phyloP scores from a whole-genome alignment of 805 yeast species.

The Suhomyces xylopsoci region DNA sequence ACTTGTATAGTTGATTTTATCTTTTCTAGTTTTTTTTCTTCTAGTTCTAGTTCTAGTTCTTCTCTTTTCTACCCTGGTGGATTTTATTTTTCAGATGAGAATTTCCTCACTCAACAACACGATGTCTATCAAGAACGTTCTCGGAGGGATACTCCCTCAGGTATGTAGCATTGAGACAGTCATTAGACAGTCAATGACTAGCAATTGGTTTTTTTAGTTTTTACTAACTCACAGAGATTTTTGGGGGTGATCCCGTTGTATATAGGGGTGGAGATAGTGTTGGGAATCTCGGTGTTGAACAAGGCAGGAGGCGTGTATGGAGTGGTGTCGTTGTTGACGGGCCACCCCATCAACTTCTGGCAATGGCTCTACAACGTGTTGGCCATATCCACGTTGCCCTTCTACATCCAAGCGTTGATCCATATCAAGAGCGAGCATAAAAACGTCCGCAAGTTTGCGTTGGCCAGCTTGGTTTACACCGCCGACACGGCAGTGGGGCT shows the following conservation, averaged over 20 bases:
- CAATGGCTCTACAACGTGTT: conserved; percentile 79
- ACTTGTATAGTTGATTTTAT: no score
- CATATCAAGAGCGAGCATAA: conserved; percentile 42
- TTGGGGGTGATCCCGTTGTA: conserved; percentile 74
- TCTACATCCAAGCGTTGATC: conserved; percentile 59
- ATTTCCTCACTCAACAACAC: not conserved
- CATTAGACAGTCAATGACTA: no score
- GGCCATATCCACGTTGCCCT: conserved; percentile 60
- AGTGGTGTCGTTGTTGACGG: conserved; percentile 78
- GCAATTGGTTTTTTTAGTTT: no score
- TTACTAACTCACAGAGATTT: conserved; percentile 44
- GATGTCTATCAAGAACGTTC: not conserved
- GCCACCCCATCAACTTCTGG: conserved; percentile 77
- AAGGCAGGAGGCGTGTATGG: conserved; percentile 91
- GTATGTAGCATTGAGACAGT: not conserved
- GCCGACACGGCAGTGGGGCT: conserved; percentile 66
- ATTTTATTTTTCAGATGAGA: conserved; percentile 3
- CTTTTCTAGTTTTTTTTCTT: no score
- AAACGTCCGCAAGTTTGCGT: conserved; percentile 57
- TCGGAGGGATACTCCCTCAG: not conserved
- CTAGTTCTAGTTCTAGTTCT: not conserved
- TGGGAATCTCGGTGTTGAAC: conserved; percentile 75
- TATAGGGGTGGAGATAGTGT: conserved; percentile 79
- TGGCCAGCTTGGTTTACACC: conserved; percentile 59
- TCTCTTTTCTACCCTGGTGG: not conserved